Evolutionary conservation across 2,329 filamentous ascomycete genomes (phyloP), one percentile per base, ranked within the genome.

Genomic region (Venturiaceae sp.): DNA sequence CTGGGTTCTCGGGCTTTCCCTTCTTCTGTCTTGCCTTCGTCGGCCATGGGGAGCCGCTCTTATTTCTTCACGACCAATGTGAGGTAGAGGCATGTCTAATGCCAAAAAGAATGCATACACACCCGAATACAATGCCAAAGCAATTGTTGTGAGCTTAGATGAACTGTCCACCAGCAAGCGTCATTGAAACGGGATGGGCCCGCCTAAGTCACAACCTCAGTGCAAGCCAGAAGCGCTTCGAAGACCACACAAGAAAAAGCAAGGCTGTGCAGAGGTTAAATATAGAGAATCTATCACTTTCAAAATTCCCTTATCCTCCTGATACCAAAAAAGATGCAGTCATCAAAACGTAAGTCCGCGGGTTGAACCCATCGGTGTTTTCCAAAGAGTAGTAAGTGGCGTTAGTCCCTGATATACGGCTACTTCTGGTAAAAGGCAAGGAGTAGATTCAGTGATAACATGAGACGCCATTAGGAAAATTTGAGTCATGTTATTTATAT

Each of bases 381-480:
- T 80, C 78, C 80, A 82, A 82, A 82, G 79, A 82, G 81, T 82
- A 66, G 67, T 67, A 68, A 82, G 74, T 77, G 78, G 80, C 80
- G 79, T 80, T 80, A 73, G 72, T 81, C 78, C 77, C 77, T 77
- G 76, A 75, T 72, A 82, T 83, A 85, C 83, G 83, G 84, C 83
- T 83, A 85, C 83, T 84, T 86, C 84, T 87, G 84, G 84, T 87
- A 87, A 87, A 87, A 85, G 83, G 83, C 83, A 86, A 86, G 83
- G 84, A 83, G 83, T 84, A 82, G 83, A 82, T 86, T 85, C 83
- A 69, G 80, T 77, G 52, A 39, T 11, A 39, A 11, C 36, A 11
- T 39, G 11, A n/a, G 11, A 39, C 36, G n/a, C 36, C 36, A n/a
- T 39, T 11, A 39, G 36, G n/a, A n/a, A 39, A 39, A 39, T n/a